Base-by-base conservation (phyloP, 108 stramenopile genomes). In the Pseudonitzschia multiseries region DNA sequence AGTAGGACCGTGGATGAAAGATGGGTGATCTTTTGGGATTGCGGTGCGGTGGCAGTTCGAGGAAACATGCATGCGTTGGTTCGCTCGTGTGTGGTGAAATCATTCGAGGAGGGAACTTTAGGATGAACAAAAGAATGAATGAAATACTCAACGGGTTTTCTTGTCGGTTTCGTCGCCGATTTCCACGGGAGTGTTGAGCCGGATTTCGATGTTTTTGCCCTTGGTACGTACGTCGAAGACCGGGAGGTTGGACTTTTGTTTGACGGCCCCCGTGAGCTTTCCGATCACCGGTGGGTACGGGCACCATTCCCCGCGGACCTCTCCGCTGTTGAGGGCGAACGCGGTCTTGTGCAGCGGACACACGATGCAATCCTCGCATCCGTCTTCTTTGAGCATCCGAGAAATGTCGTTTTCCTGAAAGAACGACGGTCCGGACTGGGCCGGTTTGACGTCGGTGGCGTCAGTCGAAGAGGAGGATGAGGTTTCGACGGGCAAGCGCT, bases 281-380 rank as follows among this genome's bases (percentile, higher is more conserved):
- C 96, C 96, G 17, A 97, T 68, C 24, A 98, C 72, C 42, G 96
- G 96, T 52, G 97, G 96, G 79, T 97, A 96, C 14, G 97, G 97
- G 83, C 96, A 97, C 97, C 97, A 98, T 70, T 96, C 96, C 28
- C 97, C 97, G 24, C 88, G 76, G n/a, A 97, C 93, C 70, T 96
- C 79, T 33, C 96, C 97, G 57, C 79, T 90, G 68, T 92, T 85
- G 68, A 98, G 82, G 50, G 91, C 91, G 83, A 98, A 98, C 1
- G 96, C 96, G 22, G 96, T 97, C 71, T 83, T 88, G 77, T 98
- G 97, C 44, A 96, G 78, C 1, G 97, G 97, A 79, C 97, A 98
- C 10, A 97, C 91, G 69, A 98, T 96, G 67, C 96, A 95, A 75
- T 94, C 94, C 52, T 94, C 93, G 64, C 88, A 93, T 27, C 90